Conservation (phyloP, 2,329 filamentous ascomycete species). For the Exophiala oligosperma region DNA sequence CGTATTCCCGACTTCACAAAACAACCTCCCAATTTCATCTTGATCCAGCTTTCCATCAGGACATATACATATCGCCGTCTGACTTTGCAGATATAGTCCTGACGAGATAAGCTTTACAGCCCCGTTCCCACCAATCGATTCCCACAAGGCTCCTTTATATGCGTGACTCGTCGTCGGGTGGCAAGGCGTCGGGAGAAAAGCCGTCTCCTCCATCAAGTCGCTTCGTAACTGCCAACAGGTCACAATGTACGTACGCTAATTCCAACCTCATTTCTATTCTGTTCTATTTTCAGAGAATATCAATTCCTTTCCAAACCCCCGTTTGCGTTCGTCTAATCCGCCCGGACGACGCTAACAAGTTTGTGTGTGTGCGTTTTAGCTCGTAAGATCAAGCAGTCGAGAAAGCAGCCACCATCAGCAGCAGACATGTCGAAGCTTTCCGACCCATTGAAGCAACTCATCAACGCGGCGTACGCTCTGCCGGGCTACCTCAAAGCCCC, state of each 20-base stretch:
- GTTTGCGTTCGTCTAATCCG: neutral
- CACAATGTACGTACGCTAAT: neutral
- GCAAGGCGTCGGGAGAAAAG: neutral
- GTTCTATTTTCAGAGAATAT: too few relatives aligned
- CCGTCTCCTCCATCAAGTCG: neutral
- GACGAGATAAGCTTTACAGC: neutral
- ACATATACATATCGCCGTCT: neutral
- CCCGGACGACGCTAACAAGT: neutral
- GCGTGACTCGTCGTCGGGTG: neutral
- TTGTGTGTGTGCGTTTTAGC: neutral
- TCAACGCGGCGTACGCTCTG: conserved; percentile 67
- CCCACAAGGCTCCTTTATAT: neutral
- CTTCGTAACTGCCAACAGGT: neutral
- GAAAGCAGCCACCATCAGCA: neutral
- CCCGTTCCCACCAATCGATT: neutral
- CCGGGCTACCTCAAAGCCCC: conserved; percentile 67
- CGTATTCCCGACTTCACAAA: neutral
- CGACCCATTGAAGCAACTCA: conserved; percentile 68
- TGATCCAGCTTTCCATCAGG: neutral
- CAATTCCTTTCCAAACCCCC: too few relatives aligned
- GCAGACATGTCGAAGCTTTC: conserved; percentile 70
- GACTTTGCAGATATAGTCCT: neutral
- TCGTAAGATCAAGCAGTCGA: conserved; percentile 2
- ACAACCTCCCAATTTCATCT: neutral
- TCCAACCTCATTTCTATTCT: too few relatives aligned